phyloP scores from a whole-genome alignment of 768 basidiomycete genomes.

The Boletus vermiculosoides region DNA sequence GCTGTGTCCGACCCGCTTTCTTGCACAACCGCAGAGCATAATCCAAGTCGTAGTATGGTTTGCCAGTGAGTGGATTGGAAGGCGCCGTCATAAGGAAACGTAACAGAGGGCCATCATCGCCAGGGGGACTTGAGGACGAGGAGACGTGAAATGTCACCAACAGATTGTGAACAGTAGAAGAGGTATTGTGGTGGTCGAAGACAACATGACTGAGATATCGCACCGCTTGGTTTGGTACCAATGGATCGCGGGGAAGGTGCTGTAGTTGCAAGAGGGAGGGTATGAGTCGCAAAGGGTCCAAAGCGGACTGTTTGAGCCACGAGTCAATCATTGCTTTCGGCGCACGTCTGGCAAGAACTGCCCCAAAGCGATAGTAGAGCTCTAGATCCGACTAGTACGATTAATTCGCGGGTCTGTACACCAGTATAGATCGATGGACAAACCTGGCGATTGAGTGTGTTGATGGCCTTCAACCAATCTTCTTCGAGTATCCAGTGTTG shows the following conservation, averaged over 20 bases:
- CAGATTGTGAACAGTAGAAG: slow-evolving; percentile 90
- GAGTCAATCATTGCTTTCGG: slow-evolving; percentile 91
- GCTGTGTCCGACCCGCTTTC: slow-evolving; percentile 71
- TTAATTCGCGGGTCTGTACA: not conserved
- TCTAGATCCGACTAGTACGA: slow-evolving; percentile 68
- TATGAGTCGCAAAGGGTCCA: slow-evolving; percentile 83
- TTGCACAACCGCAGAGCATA: slow-evolving; percentile 94
- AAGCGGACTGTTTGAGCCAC: slow-evolving; percentile 78
- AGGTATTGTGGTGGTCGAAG: slow-evolving; percentile 76
- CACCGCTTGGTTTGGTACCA: slow-evolving; percentile 81
- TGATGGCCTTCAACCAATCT: slow-evolving; percentile 87
- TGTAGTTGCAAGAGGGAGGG: slow-evolving; percentile 86
- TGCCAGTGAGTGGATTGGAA: slow-evolving; percentile 74
- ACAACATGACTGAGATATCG: slow-evolving; percentile 86
- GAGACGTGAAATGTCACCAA: slow-evolving; percentile 83
- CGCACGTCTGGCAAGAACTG: slow-evolving; percentile 80
- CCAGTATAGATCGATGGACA: slow-evolving; percentile 1
- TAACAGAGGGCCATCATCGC: slow-evolving; percentile 76
- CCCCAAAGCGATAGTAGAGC: slow-evolving; percentile 89
- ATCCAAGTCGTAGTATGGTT: slow-evolving; percentile 95
- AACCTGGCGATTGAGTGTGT: slow-evolving; percentile 88
- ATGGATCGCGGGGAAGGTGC: slow-evolving; percentile 65
- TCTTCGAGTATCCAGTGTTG: slow-evolving; percentile 93
- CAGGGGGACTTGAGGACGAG: slow-evolving; percentile 41
- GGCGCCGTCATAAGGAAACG: slow-evolving; percentile 84